These are phyloP conservation scores for Trichoderma cornu-damae DNA, from an alignment of 2,329 filamentous ascomycete genomes.

Conservation along the genomic window DNA sequence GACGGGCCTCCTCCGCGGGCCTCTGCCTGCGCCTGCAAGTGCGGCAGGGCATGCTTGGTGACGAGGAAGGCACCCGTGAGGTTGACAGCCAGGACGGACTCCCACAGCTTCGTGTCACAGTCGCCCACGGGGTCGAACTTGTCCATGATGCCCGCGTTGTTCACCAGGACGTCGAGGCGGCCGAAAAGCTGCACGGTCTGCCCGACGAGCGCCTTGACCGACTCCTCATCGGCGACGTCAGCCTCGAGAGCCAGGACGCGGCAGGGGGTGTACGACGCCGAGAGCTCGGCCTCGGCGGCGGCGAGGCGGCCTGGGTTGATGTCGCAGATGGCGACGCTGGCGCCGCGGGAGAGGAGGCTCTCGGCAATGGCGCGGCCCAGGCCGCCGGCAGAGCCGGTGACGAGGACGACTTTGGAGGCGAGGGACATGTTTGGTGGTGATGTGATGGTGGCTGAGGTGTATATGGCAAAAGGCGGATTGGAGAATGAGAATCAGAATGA, in stretches of 20 bases:
- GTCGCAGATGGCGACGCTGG: conserved; percentile 34
- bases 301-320: conserved; percentile 24
- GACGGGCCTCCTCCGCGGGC: not conserved
- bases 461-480: not conserved
- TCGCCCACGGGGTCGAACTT: conserved; percentile 48
- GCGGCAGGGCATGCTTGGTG: conserved; percentile 45
- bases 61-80: conserved; percentile 51
- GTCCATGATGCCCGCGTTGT: conserved; percentile 56
- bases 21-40: conserved; percentile 20
- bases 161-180: conserved; percentile 50
- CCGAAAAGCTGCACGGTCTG: conserved; percentile 23
- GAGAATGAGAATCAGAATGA: not conserved
- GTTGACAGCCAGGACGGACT: conserved; percentile 51
- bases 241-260: conserved; percentile 13
- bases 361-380: conserved; percentile 31
- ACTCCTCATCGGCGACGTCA: conserved; percentile 25
- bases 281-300: not conserved
- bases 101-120: conserved; percentile 44
- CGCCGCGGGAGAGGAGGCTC: conserved; percentile 28
- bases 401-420: conserved; percentile 27
- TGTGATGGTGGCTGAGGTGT: not conserved
- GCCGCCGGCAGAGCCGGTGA: conserved; percentile 33
- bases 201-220: conserved; percentile 25
- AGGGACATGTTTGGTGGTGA: conserved; percentile 14
- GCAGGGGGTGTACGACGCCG: not conserved